phyloP scores from a whole-genome alignment of 2,329 filamentous ascomycete genomes.

The Sporothrix humicola region DNA sequence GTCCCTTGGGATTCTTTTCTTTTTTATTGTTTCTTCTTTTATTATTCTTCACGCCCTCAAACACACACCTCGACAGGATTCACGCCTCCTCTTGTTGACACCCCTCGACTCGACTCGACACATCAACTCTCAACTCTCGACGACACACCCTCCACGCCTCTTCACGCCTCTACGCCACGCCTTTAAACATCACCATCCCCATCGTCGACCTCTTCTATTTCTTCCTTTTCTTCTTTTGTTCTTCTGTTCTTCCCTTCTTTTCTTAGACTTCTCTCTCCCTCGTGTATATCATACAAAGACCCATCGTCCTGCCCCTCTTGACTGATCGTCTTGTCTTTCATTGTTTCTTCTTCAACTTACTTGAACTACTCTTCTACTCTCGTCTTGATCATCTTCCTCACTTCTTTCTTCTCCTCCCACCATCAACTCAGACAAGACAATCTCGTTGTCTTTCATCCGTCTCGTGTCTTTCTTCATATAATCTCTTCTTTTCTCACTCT shows the following conservation, averaged over 20 bases:
- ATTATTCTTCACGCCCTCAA: not conserved
- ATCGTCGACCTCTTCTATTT: not conserved
- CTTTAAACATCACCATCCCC: too few species aligned
- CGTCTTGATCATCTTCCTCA: not conserved
- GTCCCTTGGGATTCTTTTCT: slow-evolving; percentile 11
- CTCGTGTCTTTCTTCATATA: too few species aligned
- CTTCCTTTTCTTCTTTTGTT: not conserved
- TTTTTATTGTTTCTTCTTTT: not conserved
- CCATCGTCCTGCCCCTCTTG: not conserved
- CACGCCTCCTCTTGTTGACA: too few species aligned
- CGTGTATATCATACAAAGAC: slow-evolving; percentile 17
- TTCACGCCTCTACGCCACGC: too few species aligned
- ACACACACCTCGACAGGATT: too few species aligned
- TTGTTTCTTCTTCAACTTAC: slow-evolving; percentile 1
- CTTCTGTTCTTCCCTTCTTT: not conserved
- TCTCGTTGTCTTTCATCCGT: too few species aligned
- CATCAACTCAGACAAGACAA: slow-evolving; percentile 10
- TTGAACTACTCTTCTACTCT: not conserved
- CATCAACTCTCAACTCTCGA: too few species aligned
- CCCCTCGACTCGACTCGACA: too few species aligned
- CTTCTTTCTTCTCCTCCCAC: not conserved
- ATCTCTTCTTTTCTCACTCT: not conserved
- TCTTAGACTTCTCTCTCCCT: slow-evolving; percentile 3
- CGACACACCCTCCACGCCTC: too few species aligned
- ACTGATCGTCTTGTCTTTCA: not conserved